Conservation (phyloP, 2,329 filamentous ascomycete species). For the Aspergillus sp. region DNA sequence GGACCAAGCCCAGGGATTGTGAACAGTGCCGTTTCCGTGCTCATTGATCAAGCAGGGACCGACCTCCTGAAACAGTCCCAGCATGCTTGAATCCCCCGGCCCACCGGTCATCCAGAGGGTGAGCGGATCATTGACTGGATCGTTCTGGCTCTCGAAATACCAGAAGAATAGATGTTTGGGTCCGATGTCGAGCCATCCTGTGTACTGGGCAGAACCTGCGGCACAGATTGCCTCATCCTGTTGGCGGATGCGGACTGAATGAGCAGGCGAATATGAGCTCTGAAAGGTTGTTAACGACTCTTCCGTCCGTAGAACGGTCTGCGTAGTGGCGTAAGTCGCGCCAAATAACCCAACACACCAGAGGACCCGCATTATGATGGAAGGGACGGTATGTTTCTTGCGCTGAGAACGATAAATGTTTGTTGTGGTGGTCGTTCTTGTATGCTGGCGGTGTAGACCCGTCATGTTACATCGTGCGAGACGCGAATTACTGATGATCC, state of each 20-base stretch:
- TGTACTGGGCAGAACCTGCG: constrained; percentile 26
- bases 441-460: too few relatives aligned
- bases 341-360: too few relatives aligned
- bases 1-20: constrained; percentile 22
- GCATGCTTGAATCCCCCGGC: constrained; percentile 19
- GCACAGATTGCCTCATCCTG: constrained; percentile 24
- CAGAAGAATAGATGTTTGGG: constrained; percentile 19
- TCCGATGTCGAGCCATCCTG: constrained; percentile 25
- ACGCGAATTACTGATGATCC: too few relatives aligned
- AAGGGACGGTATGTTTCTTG: too few relatives aligned
- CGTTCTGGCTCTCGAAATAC: constrained; percentile 24
- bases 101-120: constrained; percentile 23
- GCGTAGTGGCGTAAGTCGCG: too few relatives aligned
- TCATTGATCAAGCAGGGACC: constrained; percentile 16
- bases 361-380: too few relatives aligned
- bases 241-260: constrained; percentile 24
- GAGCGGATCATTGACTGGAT: constrained; percentile 18
- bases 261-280: constrained; percentile 5
- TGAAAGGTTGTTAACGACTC: neutral
- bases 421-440: too few relatives aligned
- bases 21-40: constrained; percentile 20
- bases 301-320: too few relatives aligned
- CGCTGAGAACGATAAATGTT: too few relatives aligned
- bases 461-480: too few relatives aligned
- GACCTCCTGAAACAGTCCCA: constrained; percentile 16